Conservation (phyloP, 192 early-diverging fungal species). For the Diversispora eburnea region DNA sequence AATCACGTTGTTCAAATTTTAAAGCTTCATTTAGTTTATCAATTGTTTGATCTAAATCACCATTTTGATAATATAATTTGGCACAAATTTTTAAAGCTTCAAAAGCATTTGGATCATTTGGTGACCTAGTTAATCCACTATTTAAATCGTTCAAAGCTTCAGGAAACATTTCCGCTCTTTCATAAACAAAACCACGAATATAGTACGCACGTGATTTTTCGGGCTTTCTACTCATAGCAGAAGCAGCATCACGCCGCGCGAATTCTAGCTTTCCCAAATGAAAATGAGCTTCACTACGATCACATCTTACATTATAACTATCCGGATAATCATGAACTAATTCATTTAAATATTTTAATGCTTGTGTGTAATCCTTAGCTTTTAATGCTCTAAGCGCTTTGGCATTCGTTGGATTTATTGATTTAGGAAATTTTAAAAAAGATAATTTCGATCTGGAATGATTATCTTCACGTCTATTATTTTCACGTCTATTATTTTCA, state of each 20-base stretch:
- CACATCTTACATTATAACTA: background rate
- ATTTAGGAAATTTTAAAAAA: background rate
- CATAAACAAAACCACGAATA: background rate
- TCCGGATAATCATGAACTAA: background rate
- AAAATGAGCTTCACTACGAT: background rate
- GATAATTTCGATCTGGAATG: background rate
- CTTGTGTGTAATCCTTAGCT: background rate
- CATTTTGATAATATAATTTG: background rate
- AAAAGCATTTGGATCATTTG: conserved; percentile 3
- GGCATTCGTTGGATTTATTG: background rate
- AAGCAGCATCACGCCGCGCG: background rate
- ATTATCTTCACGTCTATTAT: too few species aligned
- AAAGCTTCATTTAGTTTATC: background rate
- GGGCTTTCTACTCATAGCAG: background rate
- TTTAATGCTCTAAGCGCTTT: background rate
- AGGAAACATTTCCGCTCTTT: background rate
- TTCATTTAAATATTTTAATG: background rate
- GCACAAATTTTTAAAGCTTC: conserved; percentile 12
- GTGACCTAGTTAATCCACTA: background rate
- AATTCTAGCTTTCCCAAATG: background rate
- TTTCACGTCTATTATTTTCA: too few species aligned
- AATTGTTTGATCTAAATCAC: background rate
- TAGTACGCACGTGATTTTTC: background rate
- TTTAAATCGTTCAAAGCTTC: conserved; percentile 5
- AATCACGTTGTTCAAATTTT: background rate